phyloP scores from a whole-genome alignment of 768 basidiomycete species.

The Phaffia australis region DNA sequence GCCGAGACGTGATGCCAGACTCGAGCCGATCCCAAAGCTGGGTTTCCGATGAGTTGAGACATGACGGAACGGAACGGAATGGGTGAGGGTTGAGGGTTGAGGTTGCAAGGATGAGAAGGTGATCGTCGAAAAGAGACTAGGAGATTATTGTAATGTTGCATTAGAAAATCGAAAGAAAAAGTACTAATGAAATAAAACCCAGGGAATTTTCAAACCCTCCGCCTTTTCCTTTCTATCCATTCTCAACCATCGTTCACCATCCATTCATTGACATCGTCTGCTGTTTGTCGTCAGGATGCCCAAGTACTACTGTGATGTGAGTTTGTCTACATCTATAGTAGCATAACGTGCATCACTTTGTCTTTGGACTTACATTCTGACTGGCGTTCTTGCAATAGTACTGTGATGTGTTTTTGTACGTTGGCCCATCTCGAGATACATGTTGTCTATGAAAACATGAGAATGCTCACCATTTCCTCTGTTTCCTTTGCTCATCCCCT shows the following conservation, averaged over 20 bases:
- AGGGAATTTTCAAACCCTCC: no score
- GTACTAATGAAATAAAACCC: no score
- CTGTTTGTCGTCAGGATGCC: slow-evolving; percentile 11
- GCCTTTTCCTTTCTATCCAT: no score
- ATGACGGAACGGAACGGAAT: neutral
- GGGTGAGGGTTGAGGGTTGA: neutral
- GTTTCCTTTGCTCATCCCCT: neutral
- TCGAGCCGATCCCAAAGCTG: slow-evolving; percentile 86
- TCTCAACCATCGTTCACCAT: no score
- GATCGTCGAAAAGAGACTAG: neutral
- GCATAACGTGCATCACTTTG: neutral
- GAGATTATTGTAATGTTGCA: neutral
- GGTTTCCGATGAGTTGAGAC: slow-evolving; percentile 44
- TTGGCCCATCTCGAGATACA: neutral
- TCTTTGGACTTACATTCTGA: neutral
- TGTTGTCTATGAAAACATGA: neutral
- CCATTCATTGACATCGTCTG: neutral
- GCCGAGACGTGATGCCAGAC: slow-evolving; percentile 96
- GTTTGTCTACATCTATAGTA: neutral
- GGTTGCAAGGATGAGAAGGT: neutral
- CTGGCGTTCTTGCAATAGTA: slow-evolving; percentile 4
- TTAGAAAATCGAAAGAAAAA: neutral
- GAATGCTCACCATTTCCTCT: neutral
- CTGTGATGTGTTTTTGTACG: slow-evolving; percentile 27
- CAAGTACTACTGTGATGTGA: slow-evolving; percentile 27